Conservation (phyloP, 2,329 filamentous ascomycete genomes). For the Claviceps maximensis region DNA sequence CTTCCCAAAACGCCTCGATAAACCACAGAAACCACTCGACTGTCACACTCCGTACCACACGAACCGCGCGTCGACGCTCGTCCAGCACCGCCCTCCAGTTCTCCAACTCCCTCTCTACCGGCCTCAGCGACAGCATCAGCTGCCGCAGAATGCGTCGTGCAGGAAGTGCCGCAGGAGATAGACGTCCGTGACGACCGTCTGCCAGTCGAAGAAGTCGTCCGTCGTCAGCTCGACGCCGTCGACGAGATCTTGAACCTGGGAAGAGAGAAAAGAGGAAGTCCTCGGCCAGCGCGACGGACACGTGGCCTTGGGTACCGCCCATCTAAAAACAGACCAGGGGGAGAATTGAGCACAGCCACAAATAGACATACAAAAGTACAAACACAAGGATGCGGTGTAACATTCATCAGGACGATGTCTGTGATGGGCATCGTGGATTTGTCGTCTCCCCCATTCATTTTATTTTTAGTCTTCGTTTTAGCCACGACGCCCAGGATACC, state of each 20-base stretch:
- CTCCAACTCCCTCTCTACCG: constrained; percentile 30
- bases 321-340: constrained; percentile 7
- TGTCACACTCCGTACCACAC: constrained; percentile 19
- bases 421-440: too few relatives aligned
- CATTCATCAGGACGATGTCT: too few relatives aligned
- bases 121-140: constrained; percentile 35
- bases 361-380: too few relatives aligned
- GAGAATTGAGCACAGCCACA: too few relatives aligned
- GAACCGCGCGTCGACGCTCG: constrained; percentile 23
- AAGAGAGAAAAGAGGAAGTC: constrained; percentile 16
- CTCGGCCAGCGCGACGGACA: constrained; percentile 11
- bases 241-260: constrained; percentile 36
- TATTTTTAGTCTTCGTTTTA: too few relatives aligned
- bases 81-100: constrained; percentile 31
- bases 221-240: constrained; percentile 24
- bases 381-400: too few relatives aligned
- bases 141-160: constrained; percentile 33
- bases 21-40: constrained; percentile 20
- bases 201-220: constrained; percentile 40
- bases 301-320: constrained; percentile 14
- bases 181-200: constrained; percentile 35
- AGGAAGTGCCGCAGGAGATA: constrained; percentile 43
- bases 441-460: too few relatives aligned
- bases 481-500: too few relatives aligned
- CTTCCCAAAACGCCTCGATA: constrained; percentile 22